phyloP scores from a whole-genome alignment of 2,329 filamentous ascomycete species.

The Apiospora phragmitis region DNA sequence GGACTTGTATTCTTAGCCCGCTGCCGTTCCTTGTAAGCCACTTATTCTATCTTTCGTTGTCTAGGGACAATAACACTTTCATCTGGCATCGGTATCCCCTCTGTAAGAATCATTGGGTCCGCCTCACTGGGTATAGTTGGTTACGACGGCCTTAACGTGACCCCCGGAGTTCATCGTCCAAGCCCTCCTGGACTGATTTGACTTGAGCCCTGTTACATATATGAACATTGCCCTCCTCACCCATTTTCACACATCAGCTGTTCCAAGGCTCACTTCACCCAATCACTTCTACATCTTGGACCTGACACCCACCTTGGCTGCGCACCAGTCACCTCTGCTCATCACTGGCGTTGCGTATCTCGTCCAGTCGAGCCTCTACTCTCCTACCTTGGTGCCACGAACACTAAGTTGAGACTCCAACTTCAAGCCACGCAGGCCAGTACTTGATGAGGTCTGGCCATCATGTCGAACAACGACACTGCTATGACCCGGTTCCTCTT shows the following conservation, averaged over 20 bases:
- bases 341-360: slow-evolving; percentile 20
- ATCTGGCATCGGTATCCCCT: background rate
- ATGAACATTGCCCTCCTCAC: slow-evolving; percentile 41
- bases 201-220: slow-evolving; percentile 34
- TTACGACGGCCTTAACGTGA: slow-evolving; percentile 29
- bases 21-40: slow-evolving; percentile 1
- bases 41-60: background rate
- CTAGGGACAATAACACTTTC: slow-evolving; percentile 4
- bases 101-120: slow-evolving; percentile 5
- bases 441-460: slow-evolving; percentile 19
- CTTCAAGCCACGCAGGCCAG: background rate
- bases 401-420: background rate
- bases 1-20: background rate
- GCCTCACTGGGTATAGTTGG: slow-evolving; percentile 1
- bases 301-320: slow-evolving; percentile 22
- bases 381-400: slow-evolving; percentile 23
- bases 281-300: slow-evolving; percentile 31
- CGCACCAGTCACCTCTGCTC: slow-evolving; percentile 23
- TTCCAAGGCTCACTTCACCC: slow-evolving; percentile 40
- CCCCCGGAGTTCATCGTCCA: slow-evolving; percentile 25
- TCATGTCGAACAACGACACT: slow-evolving; percentile 58
- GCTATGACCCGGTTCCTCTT: slow-evolving; percentile 59
- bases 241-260: slow-evolving; percentile 36
- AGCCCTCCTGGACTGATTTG: slow-evolving; percentile 28
- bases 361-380: background rate